phyloP scores from a whole-genome alignment of 164 flowering plant genomes.

The Protea cynaroides region DNA sequence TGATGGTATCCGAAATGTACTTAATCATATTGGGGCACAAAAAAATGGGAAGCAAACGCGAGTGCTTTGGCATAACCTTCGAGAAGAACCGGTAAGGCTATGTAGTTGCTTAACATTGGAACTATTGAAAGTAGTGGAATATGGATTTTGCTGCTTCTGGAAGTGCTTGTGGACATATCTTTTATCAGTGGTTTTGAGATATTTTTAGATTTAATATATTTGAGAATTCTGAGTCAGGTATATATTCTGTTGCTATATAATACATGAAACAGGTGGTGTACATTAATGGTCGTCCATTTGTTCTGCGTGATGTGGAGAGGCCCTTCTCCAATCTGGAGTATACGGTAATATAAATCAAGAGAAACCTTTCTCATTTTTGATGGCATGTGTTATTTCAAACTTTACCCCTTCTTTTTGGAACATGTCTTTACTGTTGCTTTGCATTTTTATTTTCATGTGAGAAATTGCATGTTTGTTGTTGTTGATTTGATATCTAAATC shows the following conservation, averaged over 20 bases:
- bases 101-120: not conserved
- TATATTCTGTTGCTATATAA: not conserved
- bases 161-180: not conserved
- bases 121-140: not conserved
- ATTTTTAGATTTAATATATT: no score
- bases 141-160: not conserved
- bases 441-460: no score
- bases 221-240: no score
- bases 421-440: not conserved
- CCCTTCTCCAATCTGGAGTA: constrained; percentile 96
- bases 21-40: constrained; percentile 69
- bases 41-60: constrained; percentile 48
- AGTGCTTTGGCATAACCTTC: constrained; percentile 86
- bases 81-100: constrained; percentile 80
- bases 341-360: constrained; percentile 40
- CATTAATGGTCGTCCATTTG: constrained; percentile 96
- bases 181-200: no score
- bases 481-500: not conserved
- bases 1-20: constrained; percentile 80
- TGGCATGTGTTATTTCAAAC: not conserved
- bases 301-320: constrained; percentile 89
- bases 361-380: not conserved
- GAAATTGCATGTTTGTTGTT: no score
- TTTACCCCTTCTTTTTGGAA: not conserved
- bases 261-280: constrained; percentile 63